Percentiles rank a stretch among this genome's conserved stretches.
These are phyloP conservation scores for Penicillium olsonii DNA, from an alignment of 2,329 filamentous ascomycete species.

Conservation along the genomic window DNA sequence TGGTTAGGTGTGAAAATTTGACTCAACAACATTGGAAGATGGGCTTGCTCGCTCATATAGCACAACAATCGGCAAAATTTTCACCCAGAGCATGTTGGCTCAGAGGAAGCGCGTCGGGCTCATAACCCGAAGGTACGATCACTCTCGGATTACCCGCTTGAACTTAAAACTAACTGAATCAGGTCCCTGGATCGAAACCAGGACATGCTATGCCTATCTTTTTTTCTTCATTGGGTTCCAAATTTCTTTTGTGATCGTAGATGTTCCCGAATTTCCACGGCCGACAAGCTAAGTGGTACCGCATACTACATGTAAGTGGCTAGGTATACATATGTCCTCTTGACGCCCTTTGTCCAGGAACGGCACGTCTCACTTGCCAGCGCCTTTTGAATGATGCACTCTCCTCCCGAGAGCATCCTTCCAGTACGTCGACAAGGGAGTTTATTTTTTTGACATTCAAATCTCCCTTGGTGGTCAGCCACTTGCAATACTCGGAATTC, in stretches of 20 bases:
- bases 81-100: constrained; percentile 48
- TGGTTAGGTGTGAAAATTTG: no score
- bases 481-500: background rate
- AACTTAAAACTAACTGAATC: background rate
- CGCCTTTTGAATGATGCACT: background rate
- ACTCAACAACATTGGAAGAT: background rate
- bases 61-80: background rate
- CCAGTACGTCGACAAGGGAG: background rate
- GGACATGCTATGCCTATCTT: constrained; percentile 1
- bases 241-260: background rate
- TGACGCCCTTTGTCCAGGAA: background rate
- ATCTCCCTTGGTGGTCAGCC: background rate
- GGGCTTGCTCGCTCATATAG: no score
- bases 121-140: constrained; percentile 35
- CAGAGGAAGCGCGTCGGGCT: constrained; percentile 51
- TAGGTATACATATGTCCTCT: background rate
- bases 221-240: no score
- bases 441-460: constrained; percentile 1
- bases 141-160: background rate
- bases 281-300: no score
- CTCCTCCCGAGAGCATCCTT: background rate
- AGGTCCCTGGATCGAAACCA: constrained; percentile 1
- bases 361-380: background rate
- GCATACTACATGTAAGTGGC: no score
- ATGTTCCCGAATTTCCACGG: no score